Base-by-base conservation (phyloP, 257 asterid species). In the Primulina huaijiensis region DNA sequence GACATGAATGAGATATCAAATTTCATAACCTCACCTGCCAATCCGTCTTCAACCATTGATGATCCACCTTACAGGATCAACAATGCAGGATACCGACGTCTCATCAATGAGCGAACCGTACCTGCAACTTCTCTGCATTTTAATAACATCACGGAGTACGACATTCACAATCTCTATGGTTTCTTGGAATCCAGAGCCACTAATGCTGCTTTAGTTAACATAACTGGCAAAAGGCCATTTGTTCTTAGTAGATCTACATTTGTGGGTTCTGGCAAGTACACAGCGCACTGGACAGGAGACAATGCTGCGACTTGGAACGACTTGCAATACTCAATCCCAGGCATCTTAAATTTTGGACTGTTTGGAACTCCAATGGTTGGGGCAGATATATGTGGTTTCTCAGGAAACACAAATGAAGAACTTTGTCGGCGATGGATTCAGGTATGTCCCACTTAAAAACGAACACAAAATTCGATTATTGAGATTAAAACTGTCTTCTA, bases 281-380 rank as follows among this genome's bases (percentile, higher is more conserved):
- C 99, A 2, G 97, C 99, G 5, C 99, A 90, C 17, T 93, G 99
- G 99, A 93, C 99, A 2, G 96, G 99, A 43, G 97, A 93, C 81
- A 89, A 90, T 81, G 90, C 86, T 59, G 96, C 92, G 1, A 89
- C 87, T 2, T 93, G 99, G 99, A 78, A 81, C 33, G 97, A 93
- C 80, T 73, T 93, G 77, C 88, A 83, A 2, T 90, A 90, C 82
- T 31, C 89, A 0, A 86, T 93, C 52, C 86, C 96, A 0, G 69
- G 90, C 76, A 83, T 93, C 58, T 82, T 93, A 77, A 93, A 75
- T 63, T 90, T 76, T 58, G 97, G 99, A 16, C 29, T 93, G 19
- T 93, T 90, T 77, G 99, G 99, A 17, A 68, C 89, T 69, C 99
- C 99, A 0, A 89, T 93, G 99, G 92, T 90, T 72, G 99, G 99